Conservation (phyloP, 352 stramenopile species). For the Phytophthora pluvialis region DNA sequence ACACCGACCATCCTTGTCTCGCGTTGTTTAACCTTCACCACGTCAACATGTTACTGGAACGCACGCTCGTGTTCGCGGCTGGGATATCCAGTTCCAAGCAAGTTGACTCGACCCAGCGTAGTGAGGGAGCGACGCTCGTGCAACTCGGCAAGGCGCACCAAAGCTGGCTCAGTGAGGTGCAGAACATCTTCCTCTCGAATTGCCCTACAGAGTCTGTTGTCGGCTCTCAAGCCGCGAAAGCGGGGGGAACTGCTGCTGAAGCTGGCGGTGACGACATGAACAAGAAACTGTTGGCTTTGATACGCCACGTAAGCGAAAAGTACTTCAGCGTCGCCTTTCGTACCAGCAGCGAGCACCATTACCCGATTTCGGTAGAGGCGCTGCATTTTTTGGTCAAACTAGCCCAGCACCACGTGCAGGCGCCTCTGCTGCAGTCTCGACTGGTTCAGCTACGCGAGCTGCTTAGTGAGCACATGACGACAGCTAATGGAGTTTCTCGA, state of each 20-base stretch:
- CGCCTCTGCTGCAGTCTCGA: constrained; percentile 33
- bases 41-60: constrained; percentile 43
- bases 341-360: constrained; percentile 21
- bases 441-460: constrained; percentile 28
- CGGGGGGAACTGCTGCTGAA: neutral
- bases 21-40: constrained; percentile 64
- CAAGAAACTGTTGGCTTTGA: constrained; percentile 38
- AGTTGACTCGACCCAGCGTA: neutral
- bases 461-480: constrained; percentile 30
- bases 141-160: constrained; percentile 67
- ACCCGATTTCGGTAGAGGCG: constrained; percentile 37
- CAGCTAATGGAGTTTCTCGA: constrained; percentile 24
- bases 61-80: constrained; percentile 44
- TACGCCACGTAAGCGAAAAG: constrained; percentile 60
- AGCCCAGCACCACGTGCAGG: constrained; percentile 19
- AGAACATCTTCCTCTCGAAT: constrained; percentile 52
- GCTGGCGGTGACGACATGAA: constrained; percentile 19
- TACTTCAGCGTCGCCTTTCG: constrained; percentile 69
- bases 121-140: constrained; percentile 43
- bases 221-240: neutral
- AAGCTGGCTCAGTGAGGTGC: constrained; percentile 60
- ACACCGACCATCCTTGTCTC: constrained; percentile 17
- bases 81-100: neutral
- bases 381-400: constrained; percentile 57
- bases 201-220: constrained; percentile 8